Evolutionary conservation across 495 filamentous ascomycete genomes (phyloP).

Genomic region (Aspergillus diversus): DNA sequence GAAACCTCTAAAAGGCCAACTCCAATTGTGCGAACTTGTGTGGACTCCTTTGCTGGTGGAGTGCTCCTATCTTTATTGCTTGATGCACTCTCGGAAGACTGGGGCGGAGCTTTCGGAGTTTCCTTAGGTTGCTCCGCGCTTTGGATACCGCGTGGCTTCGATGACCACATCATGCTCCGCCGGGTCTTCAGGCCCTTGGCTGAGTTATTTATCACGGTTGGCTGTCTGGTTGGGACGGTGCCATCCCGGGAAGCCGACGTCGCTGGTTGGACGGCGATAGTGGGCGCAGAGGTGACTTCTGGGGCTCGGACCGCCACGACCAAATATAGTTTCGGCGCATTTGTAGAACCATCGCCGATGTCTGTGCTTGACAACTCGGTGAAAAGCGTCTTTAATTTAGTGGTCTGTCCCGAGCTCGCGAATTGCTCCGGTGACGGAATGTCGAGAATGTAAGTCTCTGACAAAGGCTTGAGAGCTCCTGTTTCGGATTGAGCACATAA

Average conservation of each 20-base stretch:
- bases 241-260: conserved; percentile 44
- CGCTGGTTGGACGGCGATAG: conserved; percentile 30
- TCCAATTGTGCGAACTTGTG: conserved; percentile 70
- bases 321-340: conserved; percentile 72
- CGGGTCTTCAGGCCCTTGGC: conserved; percentile 56
- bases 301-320: conserved; percentile 78
- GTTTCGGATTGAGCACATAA: conserved; percentile 71
- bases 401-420: conserved; percentile 56
- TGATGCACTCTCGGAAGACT: conserved; percentile 61
- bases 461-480: conserved; percentile 65
- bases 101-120: conserved; percentile 49
- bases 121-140: conserved; percentile 44
- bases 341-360: conserved; percentile 73
- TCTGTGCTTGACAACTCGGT: conserved; percentile 80
- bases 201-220: conserved; percentile 33
- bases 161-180: conserved; percentile 84
- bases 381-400: conserved; percentile 82
- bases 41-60: conserved; percentile 45
- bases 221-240: conserved; percentile 33
- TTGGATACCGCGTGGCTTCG: conserved; percentile 37
- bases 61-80: conserved; percentile 52
- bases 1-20: conserved; percentile 83
- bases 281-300: conserved; percentile 53
- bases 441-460: conserved; percentile 82
- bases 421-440: conserved; percentile 73